Evolutionary conservation across 306 rosid genomes (phyloP).

Genomic region (Vigna reflexopilosa): DNA sequence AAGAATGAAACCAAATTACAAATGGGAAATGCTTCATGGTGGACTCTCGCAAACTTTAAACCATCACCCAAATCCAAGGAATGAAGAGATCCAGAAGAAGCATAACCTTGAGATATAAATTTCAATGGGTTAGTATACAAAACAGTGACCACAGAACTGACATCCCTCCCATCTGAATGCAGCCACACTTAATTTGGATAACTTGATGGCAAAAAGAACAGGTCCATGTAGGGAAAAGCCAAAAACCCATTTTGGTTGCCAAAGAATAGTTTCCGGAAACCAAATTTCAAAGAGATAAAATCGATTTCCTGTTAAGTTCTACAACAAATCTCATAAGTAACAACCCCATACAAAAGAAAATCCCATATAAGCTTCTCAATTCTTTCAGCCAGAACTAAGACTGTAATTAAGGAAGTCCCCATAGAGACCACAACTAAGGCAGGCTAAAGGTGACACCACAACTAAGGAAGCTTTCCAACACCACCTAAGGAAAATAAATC

Average conservation of each 20-base stretch:
- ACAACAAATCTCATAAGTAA: neutral
- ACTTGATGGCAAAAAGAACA: neutral
- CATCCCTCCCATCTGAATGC: neutral
- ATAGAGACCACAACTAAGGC: neutral
- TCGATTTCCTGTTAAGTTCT: too few relatives aligned
- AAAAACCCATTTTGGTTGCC: neutral
- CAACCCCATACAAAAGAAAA: neutral
- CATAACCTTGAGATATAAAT: too few relatives aligned
- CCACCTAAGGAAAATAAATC: neutral
- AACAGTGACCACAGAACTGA: neutral
- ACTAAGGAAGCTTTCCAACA: neutral
- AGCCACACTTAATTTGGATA: neutral
- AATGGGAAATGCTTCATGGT: neutral
- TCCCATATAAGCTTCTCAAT: neutral
- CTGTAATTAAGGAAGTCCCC: neutral
- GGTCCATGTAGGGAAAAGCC: neutral
- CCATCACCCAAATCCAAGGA: neutral
- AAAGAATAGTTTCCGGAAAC: neutral
- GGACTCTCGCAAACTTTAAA: neutral
- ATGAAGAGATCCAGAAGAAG: too few relatives aligned
- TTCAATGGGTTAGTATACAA: neutral
- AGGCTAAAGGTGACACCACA: neutral
- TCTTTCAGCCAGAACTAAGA: neutral
- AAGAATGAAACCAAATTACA: neutral
- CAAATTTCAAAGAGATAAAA: neutral